phyloP scores from a whole-genome alignment of 768 basidiomycete genomes.

The Podaxis sp. region DNA sequence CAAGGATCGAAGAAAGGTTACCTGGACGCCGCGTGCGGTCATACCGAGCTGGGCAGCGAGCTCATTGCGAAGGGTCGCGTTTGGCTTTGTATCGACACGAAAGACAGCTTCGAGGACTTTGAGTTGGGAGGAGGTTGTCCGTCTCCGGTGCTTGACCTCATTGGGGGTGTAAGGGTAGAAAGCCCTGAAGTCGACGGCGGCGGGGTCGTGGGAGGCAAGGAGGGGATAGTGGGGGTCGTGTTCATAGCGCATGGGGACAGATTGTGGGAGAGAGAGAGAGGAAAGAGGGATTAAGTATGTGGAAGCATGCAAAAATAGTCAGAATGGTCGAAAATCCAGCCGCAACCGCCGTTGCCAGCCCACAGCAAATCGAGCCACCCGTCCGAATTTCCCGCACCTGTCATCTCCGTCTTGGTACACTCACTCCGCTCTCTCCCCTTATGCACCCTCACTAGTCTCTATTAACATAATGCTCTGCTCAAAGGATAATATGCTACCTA shows the following conservation, averaged over 20 bases:
- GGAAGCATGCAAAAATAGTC: constrained; percentile 26
- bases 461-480: constrained; percentile 2
- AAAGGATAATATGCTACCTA: constrained; percentile 2
- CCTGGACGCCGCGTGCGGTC: constrained; percentile 95
- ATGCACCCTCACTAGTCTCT: neutral
- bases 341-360: neutral
- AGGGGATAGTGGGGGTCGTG: constrained; percentile 39
- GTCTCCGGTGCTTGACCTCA: constrained; percentile 91
- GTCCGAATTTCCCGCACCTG: constrained; percentile 25
- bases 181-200: constrained; percentile 73
- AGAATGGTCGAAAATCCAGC: constrained; percentile 22
- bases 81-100: constrained; percentile 88
- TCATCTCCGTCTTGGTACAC: neutral
- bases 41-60: constrained; percentile 85
- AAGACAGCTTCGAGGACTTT: constrained; percentile 88
- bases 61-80: constrained; percentile 72
- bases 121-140: constrained; percentile 87
- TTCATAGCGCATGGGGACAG: constrained; percentile 28
- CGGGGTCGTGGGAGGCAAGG: constrained; percentile 57
- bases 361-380: constrained; percentile 11
- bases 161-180: constrained; percentile 89
- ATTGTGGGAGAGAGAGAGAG: constrained; percentile 23
- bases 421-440: constrained; percentile 31
- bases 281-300: constrained; percentile 27
- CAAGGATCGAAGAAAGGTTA: constrained; percentile 28